Evolutionary conservation across 75 land plant species (phyloP).

Genomic region (Pseudotsuga menziesii): DNA sequence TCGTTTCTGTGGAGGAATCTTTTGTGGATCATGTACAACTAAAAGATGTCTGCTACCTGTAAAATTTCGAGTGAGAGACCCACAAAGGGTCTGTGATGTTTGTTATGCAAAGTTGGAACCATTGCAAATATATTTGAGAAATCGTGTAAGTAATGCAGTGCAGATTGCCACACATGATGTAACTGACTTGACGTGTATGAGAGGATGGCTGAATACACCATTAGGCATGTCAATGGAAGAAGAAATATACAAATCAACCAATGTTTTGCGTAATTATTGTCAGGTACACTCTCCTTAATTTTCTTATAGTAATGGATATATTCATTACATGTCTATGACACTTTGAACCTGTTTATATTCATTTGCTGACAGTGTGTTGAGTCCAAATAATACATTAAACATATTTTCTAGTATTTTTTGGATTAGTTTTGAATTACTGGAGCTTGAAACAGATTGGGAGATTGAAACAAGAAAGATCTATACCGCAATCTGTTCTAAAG

Average conservation of each 20-base stretch:
- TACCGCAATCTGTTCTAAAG: conserved; percentile 58
- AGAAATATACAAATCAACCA: conserved; percentile 75
- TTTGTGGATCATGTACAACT: conserved; percentile 62
- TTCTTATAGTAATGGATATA: background rate
- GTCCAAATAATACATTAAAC: background rate
- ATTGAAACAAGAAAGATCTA: conserved; percentile 56
- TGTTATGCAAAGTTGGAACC: conserved; percentile 84
- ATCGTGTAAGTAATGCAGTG: conserved; percentile 60
- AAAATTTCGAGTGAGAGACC: conserved; percentile 67
- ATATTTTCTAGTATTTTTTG: background rate
- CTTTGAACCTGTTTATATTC: background rate
- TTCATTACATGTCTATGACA: background rate
- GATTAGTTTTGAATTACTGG: background rate
- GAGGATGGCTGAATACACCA: conserved; percentile 82
- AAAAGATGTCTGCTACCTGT: conserved; percentile 70
- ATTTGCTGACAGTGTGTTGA: background rate
- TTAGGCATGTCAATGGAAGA: conserved; percentile 76
- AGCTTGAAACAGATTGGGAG: conserved; percentile 24
- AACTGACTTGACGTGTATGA: conserved; percentile 64
- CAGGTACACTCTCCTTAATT: conserved; percentile 37
- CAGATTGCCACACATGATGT: conserved; percentile 86
- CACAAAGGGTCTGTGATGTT: conserved; percentile 80
- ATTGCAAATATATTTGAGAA: conserved; percentile 48
- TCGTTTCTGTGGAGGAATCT: conserved; percentile 81
- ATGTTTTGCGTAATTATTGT: conserved; percentile 52